Evolutionary conservation across 2,329 filamentous ascomycete species (phyloP).

Genomic region (Fusarium denticulatum): DNA sequence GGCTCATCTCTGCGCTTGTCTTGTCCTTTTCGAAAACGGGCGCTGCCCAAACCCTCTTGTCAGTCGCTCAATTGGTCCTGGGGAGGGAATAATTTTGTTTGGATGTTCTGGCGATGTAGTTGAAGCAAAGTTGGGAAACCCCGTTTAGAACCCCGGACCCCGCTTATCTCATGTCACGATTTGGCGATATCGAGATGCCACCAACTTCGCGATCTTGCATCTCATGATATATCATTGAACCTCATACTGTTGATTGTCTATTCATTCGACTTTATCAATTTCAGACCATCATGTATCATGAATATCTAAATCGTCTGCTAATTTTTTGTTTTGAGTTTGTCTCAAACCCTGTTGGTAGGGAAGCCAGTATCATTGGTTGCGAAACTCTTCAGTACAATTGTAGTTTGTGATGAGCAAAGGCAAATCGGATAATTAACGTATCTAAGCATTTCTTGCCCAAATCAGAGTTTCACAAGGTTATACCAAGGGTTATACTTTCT

Average conservation of each 20-base stretch:
- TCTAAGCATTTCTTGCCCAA: not conserved
- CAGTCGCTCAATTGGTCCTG: constrained; percentile 2
- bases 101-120: not conserved
- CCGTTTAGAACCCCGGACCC: constrained; percentile 20
- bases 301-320: not conserved
- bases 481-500: not conserved
- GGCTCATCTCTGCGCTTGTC: constrained; percentile 15
- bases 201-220: not conserved
- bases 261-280: not conserved
- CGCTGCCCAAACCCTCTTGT: constrained; percentile 14
- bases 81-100: not conserved
- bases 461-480: not conserved
- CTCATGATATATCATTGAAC: not conserved
- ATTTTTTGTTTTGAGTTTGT: not conserved
- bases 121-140: constrained; percentile 7
- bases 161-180: constrained; percentile 1
- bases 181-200: not conserved
- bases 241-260: not conserved
- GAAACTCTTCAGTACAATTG: not conserved
- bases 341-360: not conserved
- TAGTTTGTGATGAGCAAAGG: not conserved
- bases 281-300: not conserved
- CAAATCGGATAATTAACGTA: not conserved
- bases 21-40: constrained; percentile 4
- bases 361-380: not conserved